Evolutionary conservation across 2,329 filamentous ascomycete genomes (phyloP), one percentile per base, ranked within the genome.

Genomic region (Aspergillus hiratsukae): DNA sequence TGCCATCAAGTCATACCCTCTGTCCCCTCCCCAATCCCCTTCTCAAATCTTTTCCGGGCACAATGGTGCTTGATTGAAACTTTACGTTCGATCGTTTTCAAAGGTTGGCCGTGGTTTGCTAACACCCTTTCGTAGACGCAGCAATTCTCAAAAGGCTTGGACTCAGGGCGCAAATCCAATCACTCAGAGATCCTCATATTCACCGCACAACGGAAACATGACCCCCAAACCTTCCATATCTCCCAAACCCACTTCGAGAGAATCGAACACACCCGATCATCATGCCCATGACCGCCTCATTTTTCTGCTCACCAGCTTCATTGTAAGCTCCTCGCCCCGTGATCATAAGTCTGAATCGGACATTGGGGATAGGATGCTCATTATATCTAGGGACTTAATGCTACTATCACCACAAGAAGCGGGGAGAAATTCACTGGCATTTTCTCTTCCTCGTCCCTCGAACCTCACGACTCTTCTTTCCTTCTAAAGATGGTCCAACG

Each of bases 401-500:
- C 80, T 49, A 80, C 76, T 14, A 72, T 87, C 58, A 84, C 81
- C 9, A 77, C 83, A 17, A 84, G 82, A 64, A 82, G 76, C 64
- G 85, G 84, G 64, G 85, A 87, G 49, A 80, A 80, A 54, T 87
- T 81, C 67, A 80, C 77, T 8, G 85, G 85, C 55, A 80, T 87
- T 37, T 83, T 87, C 64, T 84, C 82, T 43, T 81, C 81, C 48
- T 80, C 79, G 11, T 77, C 76, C 8, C 69, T 83, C 27, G 81
- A 83, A 53, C 68, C 78, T 4, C 75, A 70, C 59, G 80, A 83
- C 60, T 75, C 80, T 49, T 78, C 79, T 19, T 82, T 87, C 64
- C 73, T 81, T 28, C 76, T 87, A 64, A 88, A 87, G 72, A 89
- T 89, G 86, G 83, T 84, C 31, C 83, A 83, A 68, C 80, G 79